phyloP scores from a whole-genome alignment of 2,329 filamentous ascomycete species.

The Verticillium albo-atrum region DNA sequence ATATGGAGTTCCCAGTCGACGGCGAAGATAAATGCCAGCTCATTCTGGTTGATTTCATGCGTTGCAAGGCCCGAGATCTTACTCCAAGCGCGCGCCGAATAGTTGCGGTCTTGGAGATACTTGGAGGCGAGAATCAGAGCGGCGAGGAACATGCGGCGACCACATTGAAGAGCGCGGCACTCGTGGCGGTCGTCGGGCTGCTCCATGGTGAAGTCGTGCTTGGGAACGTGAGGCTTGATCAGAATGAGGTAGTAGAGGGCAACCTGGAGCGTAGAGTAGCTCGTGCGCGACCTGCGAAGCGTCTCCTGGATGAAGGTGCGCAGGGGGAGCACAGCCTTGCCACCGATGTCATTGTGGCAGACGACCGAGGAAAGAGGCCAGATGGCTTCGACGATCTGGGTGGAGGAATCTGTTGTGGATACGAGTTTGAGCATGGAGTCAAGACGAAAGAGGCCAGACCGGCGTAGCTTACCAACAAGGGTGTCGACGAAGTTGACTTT shows the following conservation, averaged over 20 bases:
- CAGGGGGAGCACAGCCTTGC: constrained; percentile 78
- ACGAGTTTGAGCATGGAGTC: constrained; percentile 26
- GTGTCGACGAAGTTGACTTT: constrained; percentile 95
- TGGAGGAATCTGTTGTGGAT: constrained; percentile 74
- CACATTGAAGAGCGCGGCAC: constrained; percentile 83
- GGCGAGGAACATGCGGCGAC: constrained; percentile 93
- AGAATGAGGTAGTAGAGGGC: constrained; percentile 94
- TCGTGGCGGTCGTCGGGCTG: constrained; percentile 69
- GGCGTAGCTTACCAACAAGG: constrained; percentile 81
- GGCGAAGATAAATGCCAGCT: constrained; percentile 83
- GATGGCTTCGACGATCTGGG: constrained; percentile 94
- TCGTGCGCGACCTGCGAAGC: constrained; percentile 86
- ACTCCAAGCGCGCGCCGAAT: constrained; percentile 95
- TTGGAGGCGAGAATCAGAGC: constrained; percentile 95
- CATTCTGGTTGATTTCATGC: constrained; percentile 93
- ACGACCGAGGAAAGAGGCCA: constrained; percentile 87
- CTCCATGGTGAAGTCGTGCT: constrained; percentile 80
- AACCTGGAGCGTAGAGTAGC: constrained; percentile 95
- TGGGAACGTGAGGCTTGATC: constrained; percentile 85
- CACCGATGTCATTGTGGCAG: constrained; percentile 67
- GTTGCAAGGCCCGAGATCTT: constrained; percentile 97
- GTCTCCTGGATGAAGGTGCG: constrained; percentile 98
- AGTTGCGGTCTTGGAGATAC: constrained; percentile 96
- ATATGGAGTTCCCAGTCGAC: constrained; percentile 96
- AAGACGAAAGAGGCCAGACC: constrained; percentile 11